A percentile compares a stretch with the other conserved stretches of the same genome.
phyloP scores from a whole-genome alignment of 768 basidiomycete genomes.

The Suillus bovinus region DNA sequence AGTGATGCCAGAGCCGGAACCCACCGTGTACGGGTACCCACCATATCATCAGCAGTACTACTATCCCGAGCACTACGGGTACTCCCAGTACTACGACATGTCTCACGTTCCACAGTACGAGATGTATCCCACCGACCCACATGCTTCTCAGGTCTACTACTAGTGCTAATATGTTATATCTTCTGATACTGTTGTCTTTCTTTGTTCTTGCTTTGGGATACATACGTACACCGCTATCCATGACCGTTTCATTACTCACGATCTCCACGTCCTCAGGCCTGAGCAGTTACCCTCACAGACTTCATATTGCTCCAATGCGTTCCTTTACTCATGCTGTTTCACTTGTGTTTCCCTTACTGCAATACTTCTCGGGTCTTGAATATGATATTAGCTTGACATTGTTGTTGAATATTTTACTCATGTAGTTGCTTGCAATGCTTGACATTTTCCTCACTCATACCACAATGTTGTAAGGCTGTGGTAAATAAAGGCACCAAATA shows the following conservation, averaged over 20 bases:
- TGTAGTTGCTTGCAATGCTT: constrained; percentile 10
- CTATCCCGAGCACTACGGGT: constrained; percentile 69
- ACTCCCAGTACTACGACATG: constrained; percentile 69
- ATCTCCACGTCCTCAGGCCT: constrained; percentile 13
- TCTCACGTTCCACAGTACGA: constrained; percentile 67
- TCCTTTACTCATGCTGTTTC: constrained; percentile 24
- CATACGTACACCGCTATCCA: constrained; percentile 24
- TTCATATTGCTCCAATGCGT: constrained; percentile 14
- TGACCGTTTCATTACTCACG: constrained; percentile 10
- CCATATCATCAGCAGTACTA: constrained; percentile 65
- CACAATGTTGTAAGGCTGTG: background rate
- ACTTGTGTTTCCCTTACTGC: constrained; percentile 19
- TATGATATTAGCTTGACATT: constrained; percentile 6
- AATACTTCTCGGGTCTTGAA: constrained; percentile 16
- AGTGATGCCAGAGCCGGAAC: constrained; percentile 28
- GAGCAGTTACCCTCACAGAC: constrained; percentile 30
- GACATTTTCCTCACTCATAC: background rate
- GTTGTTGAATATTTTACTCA: constrained; percentile 10
- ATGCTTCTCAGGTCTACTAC: constrained; percentile 59
- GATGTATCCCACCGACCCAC: constrained; percentile 57
- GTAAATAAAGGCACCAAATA: background rate
- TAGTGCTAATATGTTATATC: constrained; percentile 50
- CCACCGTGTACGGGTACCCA: constrained; percentile 53
- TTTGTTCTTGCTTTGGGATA: constrained; percentile 19
- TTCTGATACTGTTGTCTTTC: constrained; percentile 6